Base-by-base conservation (phyloP, 2,329 filamentous ascomycete species). In the Sclerotinia trifoliorum region DNA sequence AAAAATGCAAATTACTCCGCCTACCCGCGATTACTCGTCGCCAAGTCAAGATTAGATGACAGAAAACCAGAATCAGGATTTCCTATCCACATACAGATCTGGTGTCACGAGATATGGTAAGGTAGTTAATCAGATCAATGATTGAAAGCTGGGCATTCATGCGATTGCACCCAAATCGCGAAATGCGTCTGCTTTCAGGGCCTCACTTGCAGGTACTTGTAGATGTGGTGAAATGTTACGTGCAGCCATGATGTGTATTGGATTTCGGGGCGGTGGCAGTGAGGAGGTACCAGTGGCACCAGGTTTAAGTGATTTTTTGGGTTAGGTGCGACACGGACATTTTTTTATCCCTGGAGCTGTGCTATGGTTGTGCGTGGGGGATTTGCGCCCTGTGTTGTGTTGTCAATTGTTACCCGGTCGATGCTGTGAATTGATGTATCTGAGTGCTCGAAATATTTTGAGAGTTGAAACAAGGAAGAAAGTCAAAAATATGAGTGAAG, bases 91-190 rank as follows among this genome's bases (percentile, higher is more conserved):
- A 17, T 1, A 42, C 58, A 39, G n/a, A 17, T 19, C 15, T 5
- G 1, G 58, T 51, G 2, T 29, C 5, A 62, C 58, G 29, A 24
- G 32, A 24, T 15, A 6, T 21, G 6, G n/a, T n/a, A n/a, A 29
- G 3, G 29, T 29, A 29, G 19, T 62, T 62, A 39, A 39, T 63
- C 60, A 62, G 60, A 62, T 62, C 46, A 26, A n/a, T 17, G 17
- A 26, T 17, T n/a, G 5, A 10, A 10, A 51, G 44, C 46, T 11
- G 13, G 21, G 15, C 6, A 62, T 24, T 24, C 4, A 35, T 24
- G 29, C 58, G 1, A 51, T 49, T 21, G 29, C 21, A 39, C 8
- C 19, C n/a, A 56, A 56, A 39, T 39, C 32, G 6, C 2, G 2
- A n/a, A n/a, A 39, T 39, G 3, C 4, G 39, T 42, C 39, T 42